A percentile compares a stretch with the other conserved stretches of the same genome.
Conservation (phyloP, 2,329 filamentous ascomycete genomes). For the Neospermospora avenae region DNA sequence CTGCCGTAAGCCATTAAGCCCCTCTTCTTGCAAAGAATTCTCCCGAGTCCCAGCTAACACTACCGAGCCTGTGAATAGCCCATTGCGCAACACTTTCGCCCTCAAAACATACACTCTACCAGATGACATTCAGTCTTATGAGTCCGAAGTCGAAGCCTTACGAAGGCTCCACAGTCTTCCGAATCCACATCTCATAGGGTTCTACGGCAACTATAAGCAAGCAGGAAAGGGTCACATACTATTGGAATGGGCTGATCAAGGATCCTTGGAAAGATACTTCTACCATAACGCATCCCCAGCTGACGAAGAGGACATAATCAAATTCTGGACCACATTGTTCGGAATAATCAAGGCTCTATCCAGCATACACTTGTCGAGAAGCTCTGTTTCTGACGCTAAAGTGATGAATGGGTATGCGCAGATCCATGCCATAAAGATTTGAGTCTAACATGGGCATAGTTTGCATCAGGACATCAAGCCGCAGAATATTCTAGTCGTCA, state of each 20-base stretch:
- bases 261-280: background rate
- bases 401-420: no score
- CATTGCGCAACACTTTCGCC: background rate
- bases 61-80: background rate
- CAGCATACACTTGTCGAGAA: background rate
- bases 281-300: background rate
- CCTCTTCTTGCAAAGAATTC: no score
- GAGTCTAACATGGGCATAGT: background rate
- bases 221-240: background rate
- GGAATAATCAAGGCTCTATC: background rate
- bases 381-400: no score
- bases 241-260: background rate
- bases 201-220: background rate
- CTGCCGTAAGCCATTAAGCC: no score
- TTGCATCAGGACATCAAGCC: background rate
- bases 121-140: background rate
- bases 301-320: background rate
- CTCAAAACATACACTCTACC: background rate
- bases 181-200: background rate
- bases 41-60: no score
- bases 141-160: background rate
- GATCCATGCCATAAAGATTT: no score
- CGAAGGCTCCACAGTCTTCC: background rate
- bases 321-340: background rate
- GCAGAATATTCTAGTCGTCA: background rate